Base-by-base conservation (phyloP, 345 rosid genomes). In the Salix caprea region DNA sequence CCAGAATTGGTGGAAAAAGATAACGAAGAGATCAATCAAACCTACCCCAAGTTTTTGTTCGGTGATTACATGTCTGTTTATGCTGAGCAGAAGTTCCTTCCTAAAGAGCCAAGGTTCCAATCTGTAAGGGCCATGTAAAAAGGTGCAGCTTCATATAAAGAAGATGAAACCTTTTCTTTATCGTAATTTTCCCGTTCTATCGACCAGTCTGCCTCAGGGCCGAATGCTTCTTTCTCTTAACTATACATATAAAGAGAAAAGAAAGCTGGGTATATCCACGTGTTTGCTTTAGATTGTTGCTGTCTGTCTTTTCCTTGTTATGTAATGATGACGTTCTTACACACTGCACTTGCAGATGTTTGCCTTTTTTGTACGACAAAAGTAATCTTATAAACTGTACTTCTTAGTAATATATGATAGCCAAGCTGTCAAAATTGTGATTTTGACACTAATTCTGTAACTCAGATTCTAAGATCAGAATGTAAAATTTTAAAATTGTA, bases 41-140 rank as follows among this genome's bases (percentile, higher is more conserved):
- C 60, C 46, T 92, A 92, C 76, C 97, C 97, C 64, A 81, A 86
- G 89, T 90, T 91, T 81, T 85, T 95, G 79, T 92, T 92, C 69
- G 99, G 90, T 19, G 99, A 95, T n/a, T 95, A 95, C 76, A 95
- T 95, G 97, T 85, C 91, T 50, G 85, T 92, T 46, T 95, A 95
- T 80, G 88, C 82, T n/a, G 78, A 87, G 74, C 99, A 95, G 86
- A 95, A 95, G 92, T 95, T 91, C 81, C 91, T 81, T 44, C 84
- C 97, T 0, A 95, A 94, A 74, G 99, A 92, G 70, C 94, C 97
- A 4, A 91, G 99, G 82, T 92, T 95, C 82, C 86, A 84, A 81
- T 93, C 97, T 37, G 88, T 88, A 7, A 91, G 74, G 78, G 82
- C 91, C 52, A 64, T 82, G 72, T 90, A 74, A 36, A 13, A 8